phyloP scores from a whole-genome alignment of 768 basidiomycete species.

The Russula griseocarnosa region DNA sequence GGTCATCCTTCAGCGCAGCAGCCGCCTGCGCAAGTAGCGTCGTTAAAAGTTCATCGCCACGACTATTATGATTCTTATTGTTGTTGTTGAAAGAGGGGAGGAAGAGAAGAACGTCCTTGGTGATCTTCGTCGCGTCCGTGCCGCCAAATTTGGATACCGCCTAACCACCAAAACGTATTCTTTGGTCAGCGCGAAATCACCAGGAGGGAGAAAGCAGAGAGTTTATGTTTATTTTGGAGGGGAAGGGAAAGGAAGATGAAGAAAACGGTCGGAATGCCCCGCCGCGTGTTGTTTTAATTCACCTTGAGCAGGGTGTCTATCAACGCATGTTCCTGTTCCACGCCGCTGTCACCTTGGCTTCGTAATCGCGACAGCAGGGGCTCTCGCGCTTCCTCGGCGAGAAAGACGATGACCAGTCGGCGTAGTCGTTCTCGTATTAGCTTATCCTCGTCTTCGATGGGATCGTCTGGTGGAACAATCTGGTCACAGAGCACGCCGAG shows the following conservation, averaged over 20 bases:
- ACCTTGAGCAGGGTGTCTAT: conserved; percentile 51
- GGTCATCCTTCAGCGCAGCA: conserved; percentile 35
- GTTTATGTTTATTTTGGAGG: no score
- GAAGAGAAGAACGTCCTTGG: conserved; percentile 50
- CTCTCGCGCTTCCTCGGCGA: conserved; percentile 49
- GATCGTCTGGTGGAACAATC: conserved; percentile 48
- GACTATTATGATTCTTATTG: conserved; percentile 14
- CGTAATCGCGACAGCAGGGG: conserved; percentile 46
- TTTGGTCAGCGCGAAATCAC: conserved; percentile 1
- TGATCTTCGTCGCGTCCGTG: conserved; percentile 44
- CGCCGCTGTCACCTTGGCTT: conserved; percentile 40
- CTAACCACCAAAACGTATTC: conserved; percentile 34
- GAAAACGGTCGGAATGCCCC: conserved; percentile 14
- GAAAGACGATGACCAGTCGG: conserved; percentile 55
- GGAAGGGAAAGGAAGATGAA: no score
- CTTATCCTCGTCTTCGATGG: conserved; percentile 55
- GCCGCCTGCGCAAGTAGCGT: conserved; percentile 39
- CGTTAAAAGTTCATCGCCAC: conserved; percentile 38
- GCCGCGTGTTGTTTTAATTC: background rate
- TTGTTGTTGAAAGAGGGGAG: conserved; percentile 43
- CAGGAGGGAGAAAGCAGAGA: background rate
- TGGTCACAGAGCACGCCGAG: conserved; percentile 69
- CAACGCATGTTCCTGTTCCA: conserved; percentile 46
- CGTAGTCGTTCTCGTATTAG: conserved; percentile 54
- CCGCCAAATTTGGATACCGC: conserved; percentile 45